Percentiles rank a stretch among this genome's conserved stretches.
These are phyloP conservation scores for Phaeodactylum tricornutum DNA, from an alignment of 108 stramenopile species.

Conservation along the genomic window DNA sequence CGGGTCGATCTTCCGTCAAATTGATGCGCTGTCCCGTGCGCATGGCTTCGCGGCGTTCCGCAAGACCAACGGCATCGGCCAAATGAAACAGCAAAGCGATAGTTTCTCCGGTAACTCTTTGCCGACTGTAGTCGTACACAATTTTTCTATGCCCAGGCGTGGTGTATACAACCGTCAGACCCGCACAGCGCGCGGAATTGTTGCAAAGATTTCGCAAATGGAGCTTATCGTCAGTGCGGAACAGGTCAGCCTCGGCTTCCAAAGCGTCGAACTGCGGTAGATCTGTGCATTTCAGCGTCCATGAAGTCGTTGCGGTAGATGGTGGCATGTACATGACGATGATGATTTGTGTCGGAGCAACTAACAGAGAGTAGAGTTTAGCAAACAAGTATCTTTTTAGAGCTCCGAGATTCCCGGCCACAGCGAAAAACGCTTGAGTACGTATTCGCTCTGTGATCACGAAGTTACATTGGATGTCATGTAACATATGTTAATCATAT, in stretches of 20 bases:
- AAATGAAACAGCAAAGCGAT: slow-evolving; percentile 91
- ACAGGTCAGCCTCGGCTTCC: slow-evolving; percentile 47
- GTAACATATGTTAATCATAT: too few relatives aligned
- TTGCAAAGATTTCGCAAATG: slow-evolving; percentile 70
- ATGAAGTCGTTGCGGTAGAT: slow-evolving; percentile 3
- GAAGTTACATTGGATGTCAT: too few relatives aligned
- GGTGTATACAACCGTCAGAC: slow-evolving; percentile 50
- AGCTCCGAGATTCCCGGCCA: too few relatives aligned
- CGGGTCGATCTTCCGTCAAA: slow-evolving; percentile 50
- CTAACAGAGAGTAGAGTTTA: too few relatives aligned
- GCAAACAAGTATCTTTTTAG: too few relatives aligned
- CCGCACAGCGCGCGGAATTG: slow-evolving; percentile 63
- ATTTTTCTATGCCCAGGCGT: slow-evolving; percentile 42
- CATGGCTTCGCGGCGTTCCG: slow-evolving; percentile 68
- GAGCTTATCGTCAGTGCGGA: slow-evolving; percentile 65
- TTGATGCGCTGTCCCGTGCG: slow-evolving; percentile 58
- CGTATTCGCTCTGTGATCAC: too few relatives aligned
- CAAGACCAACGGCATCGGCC: slow-evolving; percentile 77
- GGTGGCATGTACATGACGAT: too few relatives aligned
- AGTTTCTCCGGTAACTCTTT: slow-evolving; percentile 89
- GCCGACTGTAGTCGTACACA: slow-evolving; percentile 91
- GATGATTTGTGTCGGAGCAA: too few relatives aligned
- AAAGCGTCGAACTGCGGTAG: slow-evolving; percentile 74
- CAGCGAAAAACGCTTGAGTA: too few relatives aligned
- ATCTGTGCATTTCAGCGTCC: slow-evolving; percentile 56